A percentile compares a stretch with the other conserved stretches of the same genome.
phyloP scores from a whole-genome alignment of 1,284 basidiomycete genomes.

The Uromyces viciae-fabae region DNA sequence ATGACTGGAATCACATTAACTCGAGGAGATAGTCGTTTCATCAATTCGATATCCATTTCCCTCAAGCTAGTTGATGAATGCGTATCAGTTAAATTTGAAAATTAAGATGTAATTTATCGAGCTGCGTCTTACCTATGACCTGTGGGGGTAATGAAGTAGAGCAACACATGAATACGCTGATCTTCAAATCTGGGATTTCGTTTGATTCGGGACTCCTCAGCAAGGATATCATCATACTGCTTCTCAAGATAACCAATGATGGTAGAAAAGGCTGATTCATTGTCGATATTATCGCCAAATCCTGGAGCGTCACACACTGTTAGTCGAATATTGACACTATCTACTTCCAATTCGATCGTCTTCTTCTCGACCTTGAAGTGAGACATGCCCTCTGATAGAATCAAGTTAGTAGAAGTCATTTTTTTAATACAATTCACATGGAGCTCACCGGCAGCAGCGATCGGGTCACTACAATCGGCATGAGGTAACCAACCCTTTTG shows the following conservation, averaged over 20 bases:
- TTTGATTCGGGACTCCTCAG: constrained; percentile 98
- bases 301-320: constrained; percentile 99
- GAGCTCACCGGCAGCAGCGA: constrained; percentile 34
- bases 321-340: constrained; percentile 93
- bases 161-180: constrained; percentile 83
- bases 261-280: constrained; percentile 69
- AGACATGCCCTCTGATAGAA: constrained; percentile 50
- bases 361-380: constrained; percentile 52
- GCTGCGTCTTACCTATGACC: constrained; percentile 62
- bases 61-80: constrained; percentile 60
- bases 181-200: constrained; percentile 99
- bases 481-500: constrained; percentile 43
- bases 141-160: constrained; percentile 96
- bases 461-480: constrained; percentile 38
- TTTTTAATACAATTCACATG: not conserved
- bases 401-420: not conserved
- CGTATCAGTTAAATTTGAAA: not conserved
- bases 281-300: constrained; percentile 98
- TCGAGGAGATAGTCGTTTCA: constrained; percentile 89
- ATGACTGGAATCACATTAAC: constrained; percentile 99
- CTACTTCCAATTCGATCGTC: constrained; percentile 80
- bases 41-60: constrained; percentile 98
- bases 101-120: not conserved
- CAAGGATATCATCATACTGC: constrained; percentile 98
- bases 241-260: constrained; percentile 96